Evolutionary conservation across 192 early-diverging fungal species (phyloP).

Genomic region (Mortierella claussenii): DNA sequence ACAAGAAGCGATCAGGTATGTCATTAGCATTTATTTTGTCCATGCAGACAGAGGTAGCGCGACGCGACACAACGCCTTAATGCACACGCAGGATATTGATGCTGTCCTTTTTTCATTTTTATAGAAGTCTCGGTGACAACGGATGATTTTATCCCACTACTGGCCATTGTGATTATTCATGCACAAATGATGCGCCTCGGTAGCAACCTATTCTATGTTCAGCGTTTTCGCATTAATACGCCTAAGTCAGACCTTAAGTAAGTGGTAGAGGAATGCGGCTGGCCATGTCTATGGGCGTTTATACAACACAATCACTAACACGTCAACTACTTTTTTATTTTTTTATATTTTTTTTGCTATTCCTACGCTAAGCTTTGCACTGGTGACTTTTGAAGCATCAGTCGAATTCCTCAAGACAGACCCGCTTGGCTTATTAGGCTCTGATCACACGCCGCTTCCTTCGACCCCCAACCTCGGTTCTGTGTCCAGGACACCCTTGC

Average conservation of each 20-base stretch:
- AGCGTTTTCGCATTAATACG: slow-evolving; percentile 58
- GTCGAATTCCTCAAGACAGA: slow-evolving; percentile 62
- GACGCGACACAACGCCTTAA: background rate
- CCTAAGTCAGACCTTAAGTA: slow-evolving; percentile 60
- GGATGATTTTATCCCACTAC: slow-evolving; percentile 66
- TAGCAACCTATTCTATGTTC: slow-evolving; percentile 62
- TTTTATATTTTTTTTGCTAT: slow-evolving; percentile 1
- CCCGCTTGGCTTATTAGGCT: slow-evolving; percentile 53
- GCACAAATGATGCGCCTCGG: slow-evolving; percentile 52
- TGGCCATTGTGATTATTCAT: slow-evolving; percentile 62
- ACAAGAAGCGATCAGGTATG: slow-evolving; percentile 33
- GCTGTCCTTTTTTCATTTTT: too few relatives aligned
- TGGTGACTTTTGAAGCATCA: slow-evolving; percentile 61
- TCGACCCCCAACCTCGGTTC: slow-evolving; percentile 6
- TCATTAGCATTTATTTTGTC: background rate
- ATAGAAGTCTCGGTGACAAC: slow-evolving; percentile 60
- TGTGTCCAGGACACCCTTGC: background rate
- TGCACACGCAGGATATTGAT: too few relatives aligned
- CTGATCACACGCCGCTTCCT: slow-evolving; percentile 18
- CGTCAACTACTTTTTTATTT: background rate
- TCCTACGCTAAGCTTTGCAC: slow-evolving; percentile 51
- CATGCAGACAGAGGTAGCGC: background rate
- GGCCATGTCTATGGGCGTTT: too few relatives aligned
- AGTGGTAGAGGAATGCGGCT: too few relatives aligned
- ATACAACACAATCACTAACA: background rate